Base-by-base conservation (phyloP, 495 filamentous ascomycete species). In the Tuber umbilicatum region DNA sequence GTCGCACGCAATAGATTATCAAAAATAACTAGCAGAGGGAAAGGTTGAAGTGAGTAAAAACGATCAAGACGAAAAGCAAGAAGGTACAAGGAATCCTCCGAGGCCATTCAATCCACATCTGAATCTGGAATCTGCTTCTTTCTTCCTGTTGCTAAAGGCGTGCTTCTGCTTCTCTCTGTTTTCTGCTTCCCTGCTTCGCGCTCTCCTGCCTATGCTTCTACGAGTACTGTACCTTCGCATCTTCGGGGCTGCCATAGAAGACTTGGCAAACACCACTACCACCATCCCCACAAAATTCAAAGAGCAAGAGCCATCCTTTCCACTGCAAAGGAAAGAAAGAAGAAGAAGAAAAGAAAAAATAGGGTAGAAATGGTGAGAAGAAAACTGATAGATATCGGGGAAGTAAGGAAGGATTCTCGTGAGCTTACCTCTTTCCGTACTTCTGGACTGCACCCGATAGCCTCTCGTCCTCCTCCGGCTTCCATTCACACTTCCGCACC, bases 401-500 rank as follows among this genome's bases (percentile, higher is more conserved):
- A 72, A 31, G 37, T 7, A 72, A 71, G 68, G 19, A 67, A 41
- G 55, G 19, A n/a, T 43, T 45, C 39, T 37, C 27, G n/a, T 55
- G 64, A 1, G 71, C 77, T 78, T 70, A 85, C 47, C 74, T 76
- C 78, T 83, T 68, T 80, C 84, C 84, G 75, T 83, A 80, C 42
- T 80, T 79, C 23, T 81, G 80, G 42, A 85, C 83, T 1, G 83
- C 84, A 1, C 80, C 73, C 16, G 77, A 76, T 35, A 85, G 78
- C 38, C 77, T 82, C 67, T 84, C 79, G 69, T 85, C 84, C 69
- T 85, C 84, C 50, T 85, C 84, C 16, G 75, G 68, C 3, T 81
- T 83, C 84, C 84, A 85, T 2, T 83, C 79, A 47, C 84, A 85
- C 72, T 84, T 85, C 17, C 82, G 76, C n/a, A 84, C 82, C 2